These are phyloP conservation scores for Panicum virgatum DNA, from an alignment of 202 grass and related monocot species.

Conservation along the genomic window DNA sequence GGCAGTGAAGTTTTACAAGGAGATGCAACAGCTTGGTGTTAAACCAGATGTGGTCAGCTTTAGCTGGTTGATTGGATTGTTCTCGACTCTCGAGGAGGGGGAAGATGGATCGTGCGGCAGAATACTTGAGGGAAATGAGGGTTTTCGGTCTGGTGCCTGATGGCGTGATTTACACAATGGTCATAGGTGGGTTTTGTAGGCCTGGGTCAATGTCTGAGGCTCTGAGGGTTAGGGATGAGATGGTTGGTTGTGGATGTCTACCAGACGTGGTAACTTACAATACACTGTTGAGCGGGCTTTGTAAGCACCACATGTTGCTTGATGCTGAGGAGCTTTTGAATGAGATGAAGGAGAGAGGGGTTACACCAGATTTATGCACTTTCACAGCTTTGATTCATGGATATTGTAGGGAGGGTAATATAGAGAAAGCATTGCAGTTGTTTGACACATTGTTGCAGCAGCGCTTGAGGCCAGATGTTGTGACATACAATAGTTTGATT, in stretches of 20 bases:
- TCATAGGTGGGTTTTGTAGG: constrained; percentile 80
- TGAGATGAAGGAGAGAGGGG: constrained; percentile 78
- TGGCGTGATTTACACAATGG: constrained; percentile 89
- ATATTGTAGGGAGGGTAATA: constrained; percentile 57
- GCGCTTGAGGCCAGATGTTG: constrained; percentile 74
- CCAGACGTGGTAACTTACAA: constrained; percentile 92
- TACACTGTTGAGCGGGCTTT: constrained; percentile 78
- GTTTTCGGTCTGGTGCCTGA: constrained; percentile 57
- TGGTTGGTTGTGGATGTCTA: constrained; percentile 72
- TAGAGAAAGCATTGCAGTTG: constrained; percentile 58
- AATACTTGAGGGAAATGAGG: constrained; percentile 73
- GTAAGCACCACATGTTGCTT: constrained; percentile 55
- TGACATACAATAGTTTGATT: constrained; percentile 96
- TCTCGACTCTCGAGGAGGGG: constrained; percentile 69
- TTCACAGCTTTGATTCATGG: constrained; percentile 96
- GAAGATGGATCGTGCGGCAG: constrained; percentile 41
- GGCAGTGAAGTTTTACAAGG: constrained; percentile 57
- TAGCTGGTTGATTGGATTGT: constrained; percentile 80
- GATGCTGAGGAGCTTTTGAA: constrained; percentile 66
- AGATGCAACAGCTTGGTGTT: constrained; percentile 48
- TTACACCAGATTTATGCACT: constrained; percentile 79
- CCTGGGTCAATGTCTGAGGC: constrained; percentile 59
- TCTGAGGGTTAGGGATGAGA: constrained; percentile 75
- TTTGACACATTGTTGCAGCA: constrained; percentile 63
- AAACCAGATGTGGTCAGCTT: constrained; percentile 84